A percentile compares a stretch with the other conserved stretches of the same genome.
Conservation (phyloP, 345 rosid species). For the Anastatica hierochuntica region DNA sequence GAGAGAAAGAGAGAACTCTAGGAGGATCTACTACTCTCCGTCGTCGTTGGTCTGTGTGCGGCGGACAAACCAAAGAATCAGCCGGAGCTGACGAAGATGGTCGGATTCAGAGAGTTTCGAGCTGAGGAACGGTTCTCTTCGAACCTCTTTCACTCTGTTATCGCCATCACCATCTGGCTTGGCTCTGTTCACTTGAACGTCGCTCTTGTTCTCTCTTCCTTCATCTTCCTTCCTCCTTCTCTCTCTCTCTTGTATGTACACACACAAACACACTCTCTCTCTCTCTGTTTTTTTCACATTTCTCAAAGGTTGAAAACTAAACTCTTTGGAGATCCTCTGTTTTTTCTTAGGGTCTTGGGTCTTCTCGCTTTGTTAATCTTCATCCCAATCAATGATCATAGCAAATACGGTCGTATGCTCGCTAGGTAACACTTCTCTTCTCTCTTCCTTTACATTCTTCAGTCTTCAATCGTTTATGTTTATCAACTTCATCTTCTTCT, state of each 20-base stretch:
- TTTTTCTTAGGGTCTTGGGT: conserved; percentile 44
- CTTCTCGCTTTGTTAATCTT: conserved; percentile 47
- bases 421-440: too few relatives aligned
- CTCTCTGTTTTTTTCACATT: background rate
- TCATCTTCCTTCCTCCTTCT: conserved; percentile 51
- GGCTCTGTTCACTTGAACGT: conserved; percentile 67
- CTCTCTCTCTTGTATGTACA: conserved; percentile 36
- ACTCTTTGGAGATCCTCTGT: conserved; percentile 9
- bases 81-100: conserved; percentile 18
- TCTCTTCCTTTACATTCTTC: too few relatives aligned
- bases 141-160: conserved; percentile 24
- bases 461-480: too few relatives aligned
- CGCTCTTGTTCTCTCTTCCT: conserved; percentile 37
- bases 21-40: too few relatives aligned
- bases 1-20: too few relatives aligned
- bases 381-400: conserved; percentile 51
- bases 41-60: conserved; percentile 1
- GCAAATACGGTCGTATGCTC: conserved; percentile 53
- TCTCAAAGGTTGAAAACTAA: too few relatives aligned
- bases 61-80: too few relatives aligned
- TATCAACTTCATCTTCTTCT: background rate
- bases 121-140: conserved; percentile 32
- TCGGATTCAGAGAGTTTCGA: conserved; percentile 25
- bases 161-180: conserved; percentile 56
- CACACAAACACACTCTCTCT: background rate